Base-by-base conservation (phyloP, 257 asterid genomes). In the Petrea volubilis region DNA sequence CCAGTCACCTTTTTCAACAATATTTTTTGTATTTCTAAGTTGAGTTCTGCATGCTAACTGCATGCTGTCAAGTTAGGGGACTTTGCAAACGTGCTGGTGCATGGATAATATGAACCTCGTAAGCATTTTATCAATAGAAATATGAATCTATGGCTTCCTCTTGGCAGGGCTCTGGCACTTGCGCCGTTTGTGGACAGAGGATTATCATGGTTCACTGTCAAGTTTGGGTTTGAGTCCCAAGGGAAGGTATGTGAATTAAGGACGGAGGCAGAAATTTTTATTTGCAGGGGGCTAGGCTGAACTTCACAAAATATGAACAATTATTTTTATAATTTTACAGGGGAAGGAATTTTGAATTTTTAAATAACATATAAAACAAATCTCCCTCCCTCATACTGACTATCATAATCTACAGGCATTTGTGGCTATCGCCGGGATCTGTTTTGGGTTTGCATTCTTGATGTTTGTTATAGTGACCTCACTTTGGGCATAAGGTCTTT, bases 141-240 rank as follows among this genome's bases (percentile, higher is more conserved):
- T 61, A 27, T 53, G 40, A 60, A 17, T 29, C 10, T 11, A 15
- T 27, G 36, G 20, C 21, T 73, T 70, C 21, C 68, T 64, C 55
- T 31, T 49, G 68, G 69, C 84, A 93, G 98, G 87, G 97, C 97
- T 53, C 76, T 93, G 67, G 98, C 97, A 70, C 96, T 93, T 55
- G 96, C 98, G 44, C 98, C 98, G 5, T 72, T 85, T 43, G 96
- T 91, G 21, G 96, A 86, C 67, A 76, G 80, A 79, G 97, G 92
- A 34, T 79, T 93, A 52, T 84, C 98, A 31, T 93, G 97, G 97
- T 87, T 93, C 82, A 86, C 96, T 25, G 67, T 57, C 52, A 91
- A 82, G 84, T 84, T 84, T 33, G 86, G 87, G 74, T 87, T 93
- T 68, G 67, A 81, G 76, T 86, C 98, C 47, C 88, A 84, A 75